phyloP scores from a whole-genome alignment of 176 grass and related monocot genomes.

The Elaeis guineensis region DNA sequence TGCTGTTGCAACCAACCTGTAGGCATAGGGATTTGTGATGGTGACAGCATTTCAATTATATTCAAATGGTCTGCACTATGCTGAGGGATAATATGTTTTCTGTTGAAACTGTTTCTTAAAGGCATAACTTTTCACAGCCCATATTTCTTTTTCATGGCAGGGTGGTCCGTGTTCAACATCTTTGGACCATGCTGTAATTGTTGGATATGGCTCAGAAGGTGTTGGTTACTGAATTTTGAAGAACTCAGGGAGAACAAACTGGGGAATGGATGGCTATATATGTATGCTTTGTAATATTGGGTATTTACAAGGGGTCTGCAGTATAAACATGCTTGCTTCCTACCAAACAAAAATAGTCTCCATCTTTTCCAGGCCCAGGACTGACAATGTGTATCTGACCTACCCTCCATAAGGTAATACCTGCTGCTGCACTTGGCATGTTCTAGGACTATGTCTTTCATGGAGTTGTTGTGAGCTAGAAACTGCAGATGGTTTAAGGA shows the following conservation, averaged over 20 bases:
- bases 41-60: conserved; percentile 83
- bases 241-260: conserved; percentile 76
- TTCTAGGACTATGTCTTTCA: conserved; percentile 65
- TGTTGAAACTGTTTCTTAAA: neutral
- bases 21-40: conserved; percentile 83
- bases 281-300: conserved; percentile 50
- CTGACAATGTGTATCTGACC: conserved; percentile 74
- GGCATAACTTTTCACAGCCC: neutral
- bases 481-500: conserved; percentile 39
- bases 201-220: conserved; percentile 82
- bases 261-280: conserved; percentile 90
- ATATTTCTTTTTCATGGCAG: conserved; percentile 32
- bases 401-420: conserved; percentile 76
- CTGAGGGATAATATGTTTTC: neutral
- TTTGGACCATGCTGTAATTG: conserved; percentile 89
- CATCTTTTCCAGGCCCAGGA: conserved; percentile 66
- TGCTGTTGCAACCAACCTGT: conserved; percentile 83
- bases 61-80: conserved; percentile 40
- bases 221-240: conserved; percentile 82
- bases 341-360: conserved; percentile 82
- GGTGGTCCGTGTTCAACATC: conserved; percentile 85
- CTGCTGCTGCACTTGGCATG: conserved; percentile 64
- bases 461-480: conserved; percentile 65
- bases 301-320: conserved; percentile 47
- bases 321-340: conserved; percentile 19